Percentiles rank a stretch among this genome's conserved stretches.
Evolutionary conservation across 179 eudicot genomes (phyloP).

Genomic region (Amaranthus tricolor): DNA sequence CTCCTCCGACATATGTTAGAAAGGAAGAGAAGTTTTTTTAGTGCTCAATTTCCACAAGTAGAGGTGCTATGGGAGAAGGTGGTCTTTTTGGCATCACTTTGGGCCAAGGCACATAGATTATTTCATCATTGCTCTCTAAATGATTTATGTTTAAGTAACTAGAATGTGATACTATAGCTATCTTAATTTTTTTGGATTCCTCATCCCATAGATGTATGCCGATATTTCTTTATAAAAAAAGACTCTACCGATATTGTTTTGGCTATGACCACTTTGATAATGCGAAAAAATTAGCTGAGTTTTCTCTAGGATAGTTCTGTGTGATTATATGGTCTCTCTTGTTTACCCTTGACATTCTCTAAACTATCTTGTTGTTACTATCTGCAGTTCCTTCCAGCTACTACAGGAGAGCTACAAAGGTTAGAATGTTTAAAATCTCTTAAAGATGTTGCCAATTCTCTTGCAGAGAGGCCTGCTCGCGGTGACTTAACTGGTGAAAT

Average conservation of each 20-base stretch:
- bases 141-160: no score
- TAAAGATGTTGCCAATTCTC: slow-evolving; percentile 77
- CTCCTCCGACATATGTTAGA: not conserved
- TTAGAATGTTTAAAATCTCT: slow-evolving; percentile 89
- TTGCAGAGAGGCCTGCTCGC: slow-evolving; percentile 99
- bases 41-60: no score
- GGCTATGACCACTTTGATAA: not conserved
- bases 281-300: not conserved
- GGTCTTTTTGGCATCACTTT: no score
- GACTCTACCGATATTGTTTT: not conserved
- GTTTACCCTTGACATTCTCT: not conserved
- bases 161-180: not conserved
- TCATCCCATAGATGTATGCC: not conserved
- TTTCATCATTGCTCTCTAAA: no score
- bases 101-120: no score
- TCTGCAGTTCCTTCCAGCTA: slow-evolving; percentile 77
- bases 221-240: no score
- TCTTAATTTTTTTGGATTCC: not conserved
- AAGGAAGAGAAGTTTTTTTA: no score
- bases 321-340: not conserved
- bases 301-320: slow-evolving; percentile 1
- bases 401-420: slow-evolving; percentile 85
- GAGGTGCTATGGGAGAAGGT: no score
- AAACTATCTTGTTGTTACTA: slow-evolving; percentile 6
- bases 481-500: slow-evolving; percentile 99